Evolutionary conservation across 768 basidiomycete species (phyloP), one percentile per base, ranked within the genome.

Genomic region (Boletus speciosus): DNA sequence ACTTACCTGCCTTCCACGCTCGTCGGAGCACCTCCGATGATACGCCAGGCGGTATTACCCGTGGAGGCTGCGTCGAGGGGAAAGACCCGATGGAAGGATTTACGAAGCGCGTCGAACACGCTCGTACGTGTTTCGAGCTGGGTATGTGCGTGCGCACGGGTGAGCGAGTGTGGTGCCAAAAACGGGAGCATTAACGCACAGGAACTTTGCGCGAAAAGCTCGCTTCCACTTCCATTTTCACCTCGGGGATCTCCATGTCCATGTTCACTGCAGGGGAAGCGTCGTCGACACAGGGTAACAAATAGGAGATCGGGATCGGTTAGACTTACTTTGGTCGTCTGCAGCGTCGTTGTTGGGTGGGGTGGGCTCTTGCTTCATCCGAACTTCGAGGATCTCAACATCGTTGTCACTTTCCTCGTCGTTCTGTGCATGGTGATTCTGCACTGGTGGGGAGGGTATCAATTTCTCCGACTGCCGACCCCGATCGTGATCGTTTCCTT

Each of bases 171-270:
- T 14, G 19, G 7, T 11, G 29, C 5, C 6, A 1, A 47, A 25
- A 16, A 16, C 3, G 16, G 2, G 19, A 27, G 19, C 0, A 2
- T 42, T 4, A 3, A 53, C 65, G 8, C 35, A 81, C 78, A 1
- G 74, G 70, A 14, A 81, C 64, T 54, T 80, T 80, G 31, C 61
- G 72, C 16, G 78, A 80, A 55, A 70, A 71, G 29, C 57, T 59
- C n/a, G 42, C 55, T 32, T 81, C 78, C 0, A 79, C 63, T 44
- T 76, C 68, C 12, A 75, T 59, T 23, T 68, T 40, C 4, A 73
- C 56, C 9, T 73, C 69, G 7, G 68, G 65, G 2, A 73, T 35
- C 19, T 64, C 58, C 12, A 54, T 11, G 14, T 64, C 59, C 43
- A 43, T 46, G 56, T 54, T 34, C 39, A 51, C 48, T 54, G 27